A percentile compares a stretch with the other conserved stretches of the same genome.
phyloP scores from a whole-genome alignment of 129 eudicot species.

The Ambrosia trifida region DNA sequence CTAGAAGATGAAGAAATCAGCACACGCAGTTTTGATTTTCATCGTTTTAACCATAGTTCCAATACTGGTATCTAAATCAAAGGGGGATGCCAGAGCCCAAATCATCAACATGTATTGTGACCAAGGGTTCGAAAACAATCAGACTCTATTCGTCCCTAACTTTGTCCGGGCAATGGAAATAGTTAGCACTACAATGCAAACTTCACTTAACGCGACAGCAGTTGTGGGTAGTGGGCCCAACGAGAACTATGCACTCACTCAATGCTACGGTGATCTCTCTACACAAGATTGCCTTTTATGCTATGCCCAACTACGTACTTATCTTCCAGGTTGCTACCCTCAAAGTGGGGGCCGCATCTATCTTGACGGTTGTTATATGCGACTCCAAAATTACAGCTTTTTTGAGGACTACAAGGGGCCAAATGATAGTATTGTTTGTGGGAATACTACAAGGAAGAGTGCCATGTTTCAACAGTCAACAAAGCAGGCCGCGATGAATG shows the following conservation, averaged over 20 bases:
- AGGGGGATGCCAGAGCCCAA: slow-evolving; percentile 61
- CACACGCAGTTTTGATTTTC: neutral
- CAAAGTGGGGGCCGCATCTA: slow-evolving; percentile 54
- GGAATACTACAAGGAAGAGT: slow-evolving; percentile 48
- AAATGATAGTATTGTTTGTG: slow-evolving; percentile 47
- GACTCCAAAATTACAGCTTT: slow-evolving; percentile 63
- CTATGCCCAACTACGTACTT: slow-evolving; percentile 62
- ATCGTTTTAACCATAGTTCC: slow-evolving; percentile 28
- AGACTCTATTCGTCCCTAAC: slow-evolving; percentile 45
- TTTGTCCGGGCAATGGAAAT: slow-evolving; percentile 56
- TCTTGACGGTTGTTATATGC: slow-evolving; percentile 77
- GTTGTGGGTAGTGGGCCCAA: slow-evolving; percentile 49
- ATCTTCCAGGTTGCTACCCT: slow-evolving; percentile 72
- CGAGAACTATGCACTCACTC: slow-evolving; percentile 46
- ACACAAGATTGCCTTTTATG: slow-evolving; percentile 63
- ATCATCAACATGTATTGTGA: slow-evolving; percentile 39
- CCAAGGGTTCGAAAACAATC: slow-evolving; percentile 36
- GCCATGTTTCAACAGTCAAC: slow-evolving; percentile 37
- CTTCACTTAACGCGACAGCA: slow-evolving; percentile 48
- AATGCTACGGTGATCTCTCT: slow-evolving; percentile 82
- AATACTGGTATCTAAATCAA: slow-evolving; percentile 32
- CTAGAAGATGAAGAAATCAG: slow-evolving; percentile 13
- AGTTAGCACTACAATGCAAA: slow-evolving; percentile 50
- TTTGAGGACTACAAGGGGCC: slow-evolving; percentile 54
- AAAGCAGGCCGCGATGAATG: slow-evolving; percentile 46